Evolutionary conservation across 495 filamentous ascomycete species (phyloP), one percentile per base, ranked within the genome.

Genomic region (Rhizodiscina lignyota): DNA sequence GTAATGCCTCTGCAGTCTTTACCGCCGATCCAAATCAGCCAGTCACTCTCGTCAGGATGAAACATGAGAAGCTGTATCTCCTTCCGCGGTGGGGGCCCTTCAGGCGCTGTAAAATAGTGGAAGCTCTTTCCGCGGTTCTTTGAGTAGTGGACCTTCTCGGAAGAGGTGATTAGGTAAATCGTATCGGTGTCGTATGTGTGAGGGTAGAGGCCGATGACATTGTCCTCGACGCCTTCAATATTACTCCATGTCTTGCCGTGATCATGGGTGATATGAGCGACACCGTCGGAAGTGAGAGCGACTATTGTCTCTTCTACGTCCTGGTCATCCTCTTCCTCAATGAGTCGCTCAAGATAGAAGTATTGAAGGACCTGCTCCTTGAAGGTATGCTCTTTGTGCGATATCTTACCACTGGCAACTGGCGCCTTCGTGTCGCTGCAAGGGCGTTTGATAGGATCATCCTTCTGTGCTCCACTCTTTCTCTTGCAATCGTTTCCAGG

Each of bases 21-120:
- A 31, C 68, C 62, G 23, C 86, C 86, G 27, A 73, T 77, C 86
- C 85, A 99, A 39, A 99, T 79, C 22, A 94, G 53, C 78, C 83
- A 94, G 44, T 93, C 74, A 42, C 65, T 71, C 40, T 80, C 65
- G 34, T 72, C 68, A 5, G 81, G 77, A 45, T 99, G 89, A 57
- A 96, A 96, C 26, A 61, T 54, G 37, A 85, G 48, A 4, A 79
- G 61, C 19, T 64, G 64, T 3, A 66, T 21, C 1, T 39, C 41
- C 37, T 63, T 5, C 30, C 17, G 51, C 36, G 56, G 44, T 20
- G 62, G 60, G 4, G 69, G 73, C 28, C 51, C 57, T 4, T 47
- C 44, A 12, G 64, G 70, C 2, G 77, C 67, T 30, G 79, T 55
- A 54, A 93, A 91, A 15, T 52, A 52, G 37, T 75, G 64, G 45